Base-by-base conservation (phyloP, 2,329 filamentous ascomycete genomes). In the Alternaria burnsii region DNA sequence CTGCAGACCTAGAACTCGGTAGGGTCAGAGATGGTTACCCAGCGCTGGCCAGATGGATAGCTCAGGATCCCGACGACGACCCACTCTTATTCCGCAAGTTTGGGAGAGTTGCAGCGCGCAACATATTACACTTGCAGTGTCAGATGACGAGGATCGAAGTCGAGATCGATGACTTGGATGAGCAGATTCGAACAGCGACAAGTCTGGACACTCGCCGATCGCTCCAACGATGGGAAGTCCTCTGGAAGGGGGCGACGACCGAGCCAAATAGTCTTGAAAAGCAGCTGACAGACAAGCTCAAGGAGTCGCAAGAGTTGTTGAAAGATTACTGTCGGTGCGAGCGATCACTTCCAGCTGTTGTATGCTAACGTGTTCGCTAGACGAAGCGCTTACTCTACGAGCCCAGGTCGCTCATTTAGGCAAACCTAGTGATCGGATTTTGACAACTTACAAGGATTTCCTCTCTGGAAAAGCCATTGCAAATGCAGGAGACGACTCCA, bases 61-160 rank as follows among this genome's bases (percentile, higher is more conserved):
- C 65, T 14, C 46, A 34, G 11, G 67, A 70, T 51, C 57, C 56
- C n/a, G 66, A 71, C 47, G 43, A 63, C 34, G 62, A 69, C n/a
- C 3, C 55, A 47, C 48, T 65, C 20, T 61, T 74, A 1, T 72
- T 69, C 38, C 61, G 63, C 22, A 64, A 61, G 34, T 74, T 71
- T 44, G 52, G 63, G 9, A 32, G 41, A 3, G 38, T 73, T 1
- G 60, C 43, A 12, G 60, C 71, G 3, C 48, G 68, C 1, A 68
- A 65, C 18, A 41, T 67, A 16, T 38, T 38, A 16, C 20, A 32
- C 16, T 18, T 50, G 20, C 47, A 50, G 24, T 18, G 16, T 18
- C 24, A 28, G 36, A 6, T 38, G 4, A 38, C 18, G 16, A 7
- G 18, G 7, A 8, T 38, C 5, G 36, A 38, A 16, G 16, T 16